Conservation (phyloP, 2,329 filamentous ascomycete genomes). For the Trichoderma pleuroti region DNA sequence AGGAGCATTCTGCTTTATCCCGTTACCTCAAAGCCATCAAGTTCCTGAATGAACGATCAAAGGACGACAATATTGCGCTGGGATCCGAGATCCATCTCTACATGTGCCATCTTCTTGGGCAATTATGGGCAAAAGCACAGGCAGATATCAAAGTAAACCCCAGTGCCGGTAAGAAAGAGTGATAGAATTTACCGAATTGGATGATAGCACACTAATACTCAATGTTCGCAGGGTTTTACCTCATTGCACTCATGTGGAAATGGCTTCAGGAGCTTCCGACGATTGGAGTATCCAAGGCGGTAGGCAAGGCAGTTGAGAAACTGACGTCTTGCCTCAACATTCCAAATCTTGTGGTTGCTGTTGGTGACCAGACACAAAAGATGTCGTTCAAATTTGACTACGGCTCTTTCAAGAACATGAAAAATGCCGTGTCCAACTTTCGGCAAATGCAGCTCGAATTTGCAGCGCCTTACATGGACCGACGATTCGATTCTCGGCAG, state of each 20-base stretch:
- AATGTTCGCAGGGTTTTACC: constrained; percentile 21
- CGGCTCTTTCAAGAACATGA: background rate
- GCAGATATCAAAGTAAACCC: background rate
- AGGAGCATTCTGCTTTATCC: constrained; percentile 38
- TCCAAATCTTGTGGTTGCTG: background rate
- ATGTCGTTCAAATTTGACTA: constrained; percentile 10
- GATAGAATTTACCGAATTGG: accelerated
- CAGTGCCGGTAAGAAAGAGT: background rate
- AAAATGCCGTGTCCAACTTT: background rate
- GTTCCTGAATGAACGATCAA: constrained; percentile 43
- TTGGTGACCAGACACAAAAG: background rate
- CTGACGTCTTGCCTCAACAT: constrained; percentile 12
- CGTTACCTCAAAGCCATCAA: constrained; percentile 48
- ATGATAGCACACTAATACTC: background rate
- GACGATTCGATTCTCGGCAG: constrained; percentile 64
- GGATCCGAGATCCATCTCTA: constrained; percentile 36
- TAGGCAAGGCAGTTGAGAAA: constrained; percentile 19
- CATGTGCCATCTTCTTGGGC: constrained; percentile 33
- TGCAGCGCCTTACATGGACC: constrained; percentile 70
- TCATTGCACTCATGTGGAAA: constrained; percentile 27
- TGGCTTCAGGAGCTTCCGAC: constrained; percentile 23
- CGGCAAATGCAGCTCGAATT: constrained; percentile 60
- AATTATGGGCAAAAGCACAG: constrained; percentile 20
- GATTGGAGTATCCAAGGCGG: constrained; percentile 18
- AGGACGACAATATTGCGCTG: constrained; percentile 29